phyloP scores from a whole-genome alignment of 1,284 basidiomycete genomes.

The Psilocybe mexicana region DNA sequence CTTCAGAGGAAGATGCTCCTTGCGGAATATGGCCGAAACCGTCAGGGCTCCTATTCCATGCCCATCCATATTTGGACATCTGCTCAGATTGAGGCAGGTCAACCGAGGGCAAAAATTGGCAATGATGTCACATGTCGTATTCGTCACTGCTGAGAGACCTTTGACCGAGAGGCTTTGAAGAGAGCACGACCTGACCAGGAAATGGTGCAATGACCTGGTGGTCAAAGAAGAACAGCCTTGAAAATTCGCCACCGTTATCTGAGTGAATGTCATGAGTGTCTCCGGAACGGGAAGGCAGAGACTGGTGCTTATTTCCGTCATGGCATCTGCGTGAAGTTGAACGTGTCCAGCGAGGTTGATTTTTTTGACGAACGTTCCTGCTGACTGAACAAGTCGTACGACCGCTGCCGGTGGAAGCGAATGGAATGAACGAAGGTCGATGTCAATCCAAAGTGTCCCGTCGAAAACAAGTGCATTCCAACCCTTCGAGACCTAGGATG shows the following conservation, averaged over 20 bases:
- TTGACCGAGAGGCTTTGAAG: slow-evolving; percentile 66
- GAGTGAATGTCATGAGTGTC: slow-evolving; percentile 49
- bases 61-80: slow-evolving; percentile 72
- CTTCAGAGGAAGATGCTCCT: slow-evolving; percentile 50
- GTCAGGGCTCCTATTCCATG: slow-evolving; percentile 55
- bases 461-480: slow-evolving; percentile 85
- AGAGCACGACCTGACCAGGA: slow-evolving; percentile 69
- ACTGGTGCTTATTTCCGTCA: slow-evolving; percentile 53
- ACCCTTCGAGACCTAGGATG: slow-evolving; percentile 72
- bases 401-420: slow-evolving; percentile 52
- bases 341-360: slow-evolving; percentile 72
- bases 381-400: slow-evolving; percentile 47
- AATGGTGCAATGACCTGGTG: slow-evolving; percentile 64
- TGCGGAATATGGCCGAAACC: slow-evolving; percentile 41
- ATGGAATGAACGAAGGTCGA: slow-evolving; percentile 65
- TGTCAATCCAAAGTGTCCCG: slow-evolving; percentile 80
- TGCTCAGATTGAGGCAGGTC: slow-evolving; percentile 67
- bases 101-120: slow-evolving; percentile 57
- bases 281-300: slow-evolving; percentile 47
- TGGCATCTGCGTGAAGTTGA: slow-evolving; percentile 47
- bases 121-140: slow-evolving; percentile 71
- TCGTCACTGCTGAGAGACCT: slow-evolving; percentile 68
- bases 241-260: slow-evolving; percentile 71
- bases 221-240: slow-evolving; percentile 72
- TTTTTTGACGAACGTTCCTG: slow-evolving; percentile 66